These are phyloP conservation scores for Blepharisma stoltei DNA, from an alignment of 73 alveolate genomes.

Conservation along the genomic window DNA sequence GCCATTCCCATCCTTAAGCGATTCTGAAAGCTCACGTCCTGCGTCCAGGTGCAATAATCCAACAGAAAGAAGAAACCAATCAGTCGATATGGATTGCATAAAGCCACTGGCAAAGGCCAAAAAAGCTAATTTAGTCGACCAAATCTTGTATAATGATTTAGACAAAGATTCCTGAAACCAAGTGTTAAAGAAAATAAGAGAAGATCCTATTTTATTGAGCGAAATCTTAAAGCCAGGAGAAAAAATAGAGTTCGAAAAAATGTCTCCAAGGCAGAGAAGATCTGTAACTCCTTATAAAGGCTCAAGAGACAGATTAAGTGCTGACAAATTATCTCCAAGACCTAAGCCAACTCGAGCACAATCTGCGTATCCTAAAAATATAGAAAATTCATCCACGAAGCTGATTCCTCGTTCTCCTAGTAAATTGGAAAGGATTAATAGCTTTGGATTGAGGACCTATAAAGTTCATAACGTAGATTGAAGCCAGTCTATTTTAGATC, in stretches of 20 bases:
- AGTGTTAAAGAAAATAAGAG: constrained; percentile 4
- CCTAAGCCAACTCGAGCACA: too few species aligned
- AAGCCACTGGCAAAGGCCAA: too few species aligned
- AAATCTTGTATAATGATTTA: not conserved
- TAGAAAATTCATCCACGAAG: not conserved
- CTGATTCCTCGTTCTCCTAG: constrained; percentile 8
- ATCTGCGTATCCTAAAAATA: not conserved
- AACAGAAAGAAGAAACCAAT: too few species aligned
- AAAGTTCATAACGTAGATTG: constrained; percentile 7
- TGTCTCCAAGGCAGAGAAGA: not conserved
- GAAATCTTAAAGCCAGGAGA: not conserved
- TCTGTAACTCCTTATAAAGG: not conserved
- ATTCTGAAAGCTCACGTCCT: too few species aligned
- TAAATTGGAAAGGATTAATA: not conserved
- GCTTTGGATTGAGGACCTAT: not conserved
- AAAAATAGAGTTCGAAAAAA: not conserved
- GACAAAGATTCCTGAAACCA: not conserved
- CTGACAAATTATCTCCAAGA: too few species aligned
- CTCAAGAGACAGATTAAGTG: not conserved
- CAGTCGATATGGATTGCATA: too few species aligned
- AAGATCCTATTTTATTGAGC: not conserved
- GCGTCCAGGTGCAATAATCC: too few species aligned
- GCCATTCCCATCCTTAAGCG: too few species aligned
- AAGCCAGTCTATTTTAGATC: not conserved
- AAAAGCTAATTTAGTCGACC: too few species aligned